Evolutionary conservation across 306 rosid species (phyloP).

Genomic region (Sophora flavescens): DNA sequence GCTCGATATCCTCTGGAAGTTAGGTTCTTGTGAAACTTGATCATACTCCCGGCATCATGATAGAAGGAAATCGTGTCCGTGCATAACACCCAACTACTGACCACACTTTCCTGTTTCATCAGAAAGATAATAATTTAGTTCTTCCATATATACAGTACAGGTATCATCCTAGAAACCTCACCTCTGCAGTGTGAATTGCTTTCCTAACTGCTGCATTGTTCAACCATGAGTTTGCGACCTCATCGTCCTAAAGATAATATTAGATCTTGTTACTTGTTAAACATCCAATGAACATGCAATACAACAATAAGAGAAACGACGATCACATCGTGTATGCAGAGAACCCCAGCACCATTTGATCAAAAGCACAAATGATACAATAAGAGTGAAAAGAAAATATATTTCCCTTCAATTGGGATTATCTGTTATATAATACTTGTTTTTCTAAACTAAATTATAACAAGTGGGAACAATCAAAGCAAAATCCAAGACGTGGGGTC

Average conservation of each 20-base stretch:
- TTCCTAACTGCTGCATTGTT: conserved; percentile 74
- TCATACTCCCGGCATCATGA: conserved; percentile 96
- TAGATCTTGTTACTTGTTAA: conserved; percentile 24
- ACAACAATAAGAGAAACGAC: neutral
- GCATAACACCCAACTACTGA: conserved; percentile 73
- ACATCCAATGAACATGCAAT: conserved; percentile 22
- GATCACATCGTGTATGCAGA: neutral
- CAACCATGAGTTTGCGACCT: conserved; percentile 81
- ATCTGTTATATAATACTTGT: neutral
- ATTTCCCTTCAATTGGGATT: neutral
- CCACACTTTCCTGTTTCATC: conserved; percentile 58
- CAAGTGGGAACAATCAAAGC: conserved; percentile 21
- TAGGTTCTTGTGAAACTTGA: conserved; percentile 80
- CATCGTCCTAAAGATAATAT: conserved; percentile 62
- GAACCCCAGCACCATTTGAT: conserved; percentile 1
- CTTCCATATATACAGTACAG: neutral
- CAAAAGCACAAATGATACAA: neutral
- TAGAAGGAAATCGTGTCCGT: conserved; percentile 45
- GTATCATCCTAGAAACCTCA: conserved; percentile 45
- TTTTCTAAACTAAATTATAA: neutral
- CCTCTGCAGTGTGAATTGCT: conserved; percentile 76
- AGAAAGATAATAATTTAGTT: conserved; percentile 31
- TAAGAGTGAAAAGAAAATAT: neutral
- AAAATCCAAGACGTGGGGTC: neutral
- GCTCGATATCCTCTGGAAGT: conserved; percentile 82